Conservation (phyloP, 192 early-diverging fungal species). For the Dissophora ornata region DNA sequence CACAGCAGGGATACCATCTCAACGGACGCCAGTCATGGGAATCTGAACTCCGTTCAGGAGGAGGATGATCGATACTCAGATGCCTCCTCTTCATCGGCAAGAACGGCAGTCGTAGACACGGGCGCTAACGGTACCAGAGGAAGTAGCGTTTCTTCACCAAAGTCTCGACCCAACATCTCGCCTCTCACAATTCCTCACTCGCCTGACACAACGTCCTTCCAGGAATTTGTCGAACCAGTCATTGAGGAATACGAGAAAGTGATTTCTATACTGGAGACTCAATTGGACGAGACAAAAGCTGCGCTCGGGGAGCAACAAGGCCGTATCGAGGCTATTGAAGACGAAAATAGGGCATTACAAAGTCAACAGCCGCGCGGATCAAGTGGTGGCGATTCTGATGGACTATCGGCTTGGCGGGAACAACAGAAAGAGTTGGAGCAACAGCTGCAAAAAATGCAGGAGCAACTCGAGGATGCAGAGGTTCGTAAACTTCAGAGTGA, state of each 20-base stretch:
- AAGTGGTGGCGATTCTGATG: conserved; percentile 7
- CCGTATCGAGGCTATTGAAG: conserved; percentile 54
- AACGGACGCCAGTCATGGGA: conserved; percentile 36
- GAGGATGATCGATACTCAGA: conserved; percentile 44
- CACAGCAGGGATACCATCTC: conserved; percentile 38
- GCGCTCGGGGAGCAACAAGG: conserved; percentile 69
- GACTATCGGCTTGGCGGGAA: not conserved
- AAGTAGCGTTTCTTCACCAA: conserved; percentile 29
- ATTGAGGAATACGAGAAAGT: conserved; percentile 79
- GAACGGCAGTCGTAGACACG: conserved; percentile 3
- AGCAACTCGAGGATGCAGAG: conserved; percentile 31
- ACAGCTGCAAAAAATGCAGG: conserved; percentile 16
- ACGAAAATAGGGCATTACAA: conserved; percentile 17
- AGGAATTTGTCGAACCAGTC: conserved; percentile 73
- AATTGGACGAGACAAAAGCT: conserved; percentile 68
- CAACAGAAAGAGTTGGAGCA: conserved; percentile 6
- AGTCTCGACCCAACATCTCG: conserved; percentile 13
- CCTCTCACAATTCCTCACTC: conserved; percentile 18
- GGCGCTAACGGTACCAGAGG: not conserved
- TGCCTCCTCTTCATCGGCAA: conserved; percentile 19
- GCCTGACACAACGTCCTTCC: conserved; percentile 28
- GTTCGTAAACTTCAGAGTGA: conserved; percentile 22
- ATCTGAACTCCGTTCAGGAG: conserved; percentile 36
- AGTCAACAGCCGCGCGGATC: not conserved
- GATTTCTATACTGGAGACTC: conserved; percentile 68